Evolutionary conservation across 2,329 filamentous ascomycete species (phyloP).

Genomic region (Aspergillus awamori): DNA sequence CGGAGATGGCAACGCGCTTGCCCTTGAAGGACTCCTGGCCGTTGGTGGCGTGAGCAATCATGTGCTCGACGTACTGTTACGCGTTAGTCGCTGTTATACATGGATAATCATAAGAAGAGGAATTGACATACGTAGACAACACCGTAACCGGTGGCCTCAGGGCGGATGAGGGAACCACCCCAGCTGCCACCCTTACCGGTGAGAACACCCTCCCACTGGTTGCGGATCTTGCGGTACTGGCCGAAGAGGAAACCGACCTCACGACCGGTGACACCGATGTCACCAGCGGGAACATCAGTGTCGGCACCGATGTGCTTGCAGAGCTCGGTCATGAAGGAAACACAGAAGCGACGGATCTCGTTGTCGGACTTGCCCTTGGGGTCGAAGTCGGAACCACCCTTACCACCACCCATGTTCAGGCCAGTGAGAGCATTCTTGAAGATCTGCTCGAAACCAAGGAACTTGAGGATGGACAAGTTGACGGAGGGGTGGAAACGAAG

Average conservation of each 20-base stretch:
- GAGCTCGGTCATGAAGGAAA: constrained; percentile 93
- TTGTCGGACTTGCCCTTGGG: constrained; percentile 97
- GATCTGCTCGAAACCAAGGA: constrained; percentile 98
- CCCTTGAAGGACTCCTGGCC: constrained; percentile 83
- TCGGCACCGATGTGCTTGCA: constrained; percentile 94
- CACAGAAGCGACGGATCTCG: constrained; percentile 97
- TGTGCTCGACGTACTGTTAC: constrained; percentile 75
- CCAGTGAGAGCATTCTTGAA: constrained; percentile 99
- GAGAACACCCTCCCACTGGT: constrained; percentile 92
- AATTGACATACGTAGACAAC: constrained; percentile 68
- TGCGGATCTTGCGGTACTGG: constrained; percentile 83
- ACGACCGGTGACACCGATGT: constrained; percentile 89
- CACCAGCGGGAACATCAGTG: constrained; percentile 94
- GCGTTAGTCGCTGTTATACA: background rate
- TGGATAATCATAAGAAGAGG: no score
- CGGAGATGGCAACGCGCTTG: constrained; percentile 94
- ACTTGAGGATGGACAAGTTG: constrained; percentile 78
- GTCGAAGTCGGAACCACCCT: constrained; percentile 97
- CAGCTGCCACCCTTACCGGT: constrained; percentile 93
- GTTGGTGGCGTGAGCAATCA: constrained; percentile 80
- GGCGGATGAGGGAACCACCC: constrained; percentile 92
- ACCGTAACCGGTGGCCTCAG: constrained; percentile 95
- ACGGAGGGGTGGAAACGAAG: constrained; percentile 82
- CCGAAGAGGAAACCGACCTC: constrained; percentile 97
- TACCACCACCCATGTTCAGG: constrained; percentile 92